Conservation (phyloP, 805 yeast species). For the Peterozyma toletana region DNA sequence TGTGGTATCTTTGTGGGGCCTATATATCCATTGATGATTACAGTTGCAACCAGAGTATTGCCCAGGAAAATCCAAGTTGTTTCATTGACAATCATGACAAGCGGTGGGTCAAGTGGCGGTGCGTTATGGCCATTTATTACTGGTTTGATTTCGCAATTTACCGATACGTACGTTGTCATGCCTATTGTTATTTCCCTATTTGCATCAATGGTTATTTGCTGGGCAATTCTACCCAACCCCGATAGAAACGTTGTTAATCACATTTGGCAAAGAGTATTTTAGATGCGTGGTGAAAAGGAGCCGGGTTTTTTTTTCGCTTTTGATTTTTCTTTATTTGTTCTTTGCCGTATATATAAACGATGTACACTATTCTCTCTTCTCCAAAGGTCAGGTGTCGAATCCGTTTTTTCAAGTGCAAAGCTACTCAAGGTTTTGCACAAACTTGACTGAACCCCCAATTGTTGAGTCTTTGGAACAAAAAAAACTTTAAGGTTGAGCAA, state of each 20-base stretch:
- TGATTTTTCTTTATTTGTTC: not conserved
- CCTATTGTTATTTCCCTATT: conserved; percentile 37
- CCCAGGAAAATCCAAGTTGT: conserved; percentile 47
- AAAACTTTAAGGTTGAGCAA: too few relatives aligned
- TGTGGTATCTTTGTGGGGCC: conserved; percentile 66
- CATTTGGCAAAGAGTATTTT: conserved; percentile 17
- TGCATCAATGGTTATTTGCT: conserved; percentile 23
- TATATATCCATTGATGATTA: conserved; percentile 46
- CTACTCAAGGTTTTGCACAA: too few relatives aligned
- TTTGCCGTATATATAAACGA: too few relatives aligned
- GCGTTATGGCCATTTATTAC: conserved; percentile 46
- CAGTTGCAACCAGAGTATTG: conserved; percentile 33
- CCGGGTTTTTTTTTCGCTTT: not conserved
- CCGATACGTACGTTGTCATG: conserved; percentile 41
- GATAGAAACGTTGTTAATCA: conserved; percentile 22
- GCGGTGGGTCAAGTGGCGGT: conserved; percentile 54
- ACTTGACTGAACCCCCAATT: too few relatives aligned
- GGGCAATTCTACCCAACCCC: conserved; percentile 38
- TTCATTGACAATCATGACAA: conserved; percentile 43
- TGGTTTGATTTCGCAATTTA: conserved; percentile 38
- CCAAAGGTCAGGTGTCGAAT: too few relatives aligned
- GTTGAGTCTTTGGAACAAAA: too few relatives aligned
- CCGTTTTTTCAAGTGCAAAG: too few relatives aligned
- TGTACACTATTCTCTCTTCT: too few relatives aligned
- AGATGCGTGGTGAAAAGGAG: not conserved